Percentiles rank a stretch among this genome's conserved stretches.
These are phyloP conservation scores for Sarocladiaceae sp. DNA, from an alignment of 2,329 filamentous ascomycete species.

Conservation along the genomic window DNA sequence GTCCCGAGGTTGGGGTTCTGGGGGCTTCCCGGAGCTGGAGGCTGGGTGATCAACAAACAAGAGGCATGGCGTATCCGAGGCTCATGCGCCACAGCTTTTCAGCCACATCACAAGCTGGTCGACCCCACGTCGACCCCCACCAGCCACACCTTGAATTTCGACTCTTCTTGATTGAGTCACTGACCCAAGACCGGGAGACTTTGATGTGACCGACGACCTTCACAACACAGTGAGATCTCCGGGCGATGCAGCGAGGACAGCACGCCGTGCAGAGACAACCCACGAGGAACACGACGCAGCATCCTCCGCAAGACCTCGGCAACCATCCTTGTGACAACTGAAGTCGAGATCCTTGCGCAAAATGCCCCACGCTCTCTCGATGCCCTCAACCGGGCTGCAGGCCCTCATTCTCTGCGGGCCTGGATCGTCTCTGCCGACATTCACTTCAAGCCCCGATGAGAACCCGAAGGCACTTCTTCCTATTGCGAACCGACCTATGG, in stretches of 20 bases:
- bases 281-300: no score
- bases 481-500: slow-evolving; percentile 80
- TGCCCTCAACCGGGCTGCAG: slow-evolving; percentile 72
- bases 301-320: no score
- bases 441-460: slow-evolving; percentile 73
- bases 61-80: no score
- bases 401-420: slow-evolving; percentile 78
- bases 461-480: slow-evolving; percentile 77
- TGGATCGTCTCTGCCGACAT: slow-evolving; percentile 74
- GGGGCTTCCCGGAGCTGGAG: no score
- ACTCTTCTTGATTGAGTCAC: slow-evolving; percentile 3
- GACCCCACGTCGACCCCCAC: no score
- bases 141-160: slow-evolving; percentile 8
- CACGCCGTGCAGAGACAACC: no score
- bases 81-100: no score
- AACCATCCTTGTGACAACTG: background rate
- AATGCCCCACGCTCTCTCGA: slow-evolving; percentile 72
- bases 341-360: background rate
- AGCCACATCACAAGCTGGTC: no score
- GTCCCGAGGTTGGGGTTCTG: no score
- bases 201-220: background rate
- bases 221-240: background rate
- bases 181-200: no score
- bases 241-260: no score
- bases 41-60: no score